Percentiles rank a stretch among this genome's conserved stretches.
These are phyloP conservation scores for Euphorbia tirucalli DNA, from an alignment of 345 rosid genomes.

Conservation along the genomic window DNA sequence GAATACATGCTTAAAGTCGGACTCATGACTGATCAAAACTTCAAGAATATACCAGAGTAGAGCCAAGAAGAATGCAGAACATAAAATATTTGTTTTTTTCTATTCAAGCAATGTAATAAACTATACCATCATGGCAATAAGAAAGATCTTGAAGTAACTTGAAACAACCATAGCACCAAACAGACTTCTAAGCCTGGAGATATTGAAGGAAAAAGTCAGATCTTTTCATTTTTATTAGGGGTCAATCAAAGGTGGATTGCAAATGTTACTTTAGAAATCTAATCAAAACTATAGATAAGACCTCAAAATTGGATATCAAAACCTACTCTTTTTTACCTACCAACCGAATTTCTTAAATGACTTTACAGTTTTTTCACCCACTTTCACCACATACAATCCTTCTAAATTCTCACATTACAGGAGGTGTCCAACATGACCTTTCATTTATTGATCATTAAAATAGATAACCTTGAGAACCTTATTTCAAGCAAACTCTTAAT, in stretches of 20 bases:
- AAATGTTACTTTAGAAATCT: slow-evolving; percentile 1
- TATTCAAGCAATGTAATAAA: slow-evolving; percentile 11
- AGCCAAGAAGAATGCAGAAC: slow-evolving; percentile 8
- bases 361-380: background rate
- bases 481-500: background rate
- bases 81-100: background rate
- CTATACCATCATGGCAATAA: slow-evolving; percentile 65
- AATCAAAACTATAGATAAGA: background rate
- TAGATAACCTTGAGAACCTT: background rate
- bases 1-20: slow-evolving; percentile 16
- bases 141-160: slow-evolving; percentile 72
- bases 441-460: background rate
- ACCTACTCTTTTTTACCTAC: background rate
- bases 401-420: background rate
- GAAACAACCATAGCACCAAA: slow-evolving; percentile 58
- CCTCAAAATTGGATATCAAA: background rate
- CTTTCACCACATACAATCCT: background rate
- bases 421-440: background rate
- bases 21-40: background rate
- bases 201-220: background rate
- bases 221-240: background rate
- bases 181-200: slow-evolving; percentile 49
- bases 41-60: background rate
- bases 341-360: background rate
- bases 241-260: background rate